A percentile compares a stretch with the other conserved stretches of the same genome.
These are phyloP conservation scores for Candolleomyces aberdarensis DNA, from an alignment of 768 basidiomycete species.

Conservation along the genomic window DNA sequence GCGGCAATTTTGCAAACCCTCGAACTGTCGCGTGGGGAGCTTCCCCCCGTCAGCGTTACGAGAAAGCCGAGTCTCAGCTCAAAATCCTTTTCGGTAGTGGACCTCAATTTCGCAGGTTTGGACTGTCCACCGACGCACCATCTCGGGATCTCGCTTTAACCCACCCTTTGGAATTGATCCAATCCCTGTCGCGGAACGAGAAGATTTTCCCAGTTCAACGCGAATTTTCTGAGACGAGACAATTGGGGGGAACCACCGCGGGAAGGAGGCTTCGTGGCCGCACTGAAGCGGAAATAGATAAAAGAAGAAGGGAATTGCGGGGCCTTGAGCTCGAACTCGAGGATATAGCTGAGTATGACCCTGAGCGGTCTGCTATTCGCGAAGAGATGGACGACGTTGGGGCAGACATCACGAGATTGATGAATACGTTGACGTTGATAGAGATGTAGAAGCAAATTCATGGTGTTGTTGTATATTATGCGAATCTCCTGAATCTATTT, in stretches of 20 bases:
- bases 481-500: too few species aligned
- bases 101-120: neutral
- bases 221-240: neutral
- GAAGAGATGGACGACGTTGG: neutral
- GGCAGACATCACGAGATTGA: neutral
- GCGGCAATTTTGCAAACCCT: neutral
- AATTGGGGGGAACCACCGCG: neutral
- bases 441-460: too few species aligned
- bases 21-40: neutral
- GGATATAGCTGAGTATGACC: neutral
- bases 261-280: neutral
- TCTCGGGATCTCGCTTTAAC: too few species aligned
- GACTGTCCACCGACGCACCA: neutral
- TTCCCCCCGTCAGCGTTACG: neutral
- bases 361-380: neutral
- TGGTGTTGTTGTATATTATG: too few species aligned
- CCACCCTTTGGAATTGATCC: neutral
- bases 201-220: neutral
- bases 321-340: neutral
- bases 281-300: neutral
- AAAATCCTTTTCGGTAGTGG: neutral
- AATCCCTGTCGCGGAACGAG: neutral
- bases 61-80: neutral
- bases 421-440: too few species aligned
- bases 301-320: neutral